phyloP scores from a whole-genome alignment of 1,284 basidiomycete genomes.

The Cystobasidium sp. region DNA sequence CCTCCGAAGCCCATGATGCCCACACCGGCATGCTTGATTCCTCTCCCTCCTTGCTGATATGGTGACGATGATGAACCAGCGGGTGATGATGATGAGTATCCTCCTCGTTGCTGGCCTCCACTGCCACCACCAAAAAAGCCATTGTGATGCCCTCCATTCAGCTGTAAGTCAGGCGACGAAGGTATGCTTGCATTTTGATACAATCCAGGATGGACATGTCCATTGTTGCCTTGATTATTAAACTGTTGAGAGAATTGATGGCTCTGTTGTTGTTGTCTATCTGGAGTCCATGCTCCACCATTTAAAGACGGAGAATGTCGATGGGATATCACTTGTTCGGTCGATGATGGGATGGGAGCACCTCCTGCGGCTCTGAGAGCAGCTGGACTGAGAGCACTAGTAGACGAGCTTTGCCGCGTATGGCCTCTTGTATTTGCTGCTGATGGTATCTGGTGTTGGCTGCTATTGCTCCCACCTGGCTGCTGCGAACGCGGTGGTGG shows the following conservation, averaged over 20 bases:
- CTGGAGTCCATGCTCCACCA: conserved; percentile 11
- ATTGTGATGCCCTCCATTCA: conserved; percentile 5
- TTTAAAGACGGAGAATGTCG: conserved; percentile 21
- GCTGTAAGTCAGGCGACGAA: conserved; percentile 17
- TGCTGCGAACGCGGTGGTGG: conserved; percentile 16
- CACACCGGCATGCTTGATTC: conserved; percentile 19
- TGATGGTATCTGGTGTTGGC: neutral
- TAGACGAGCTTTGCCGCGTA: conserved; percentile 12
- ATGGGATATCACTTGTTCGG: conserved; percentile 12
- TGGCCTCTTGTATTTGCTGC: neutral
- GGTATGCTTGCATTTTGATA: conserved; percentile 26
- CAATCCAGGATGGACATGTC: conserved; percentile 4
- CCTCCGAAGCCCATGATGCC: conserved; percentile 18
- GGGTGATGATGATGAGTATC: conserved; percentile 7
- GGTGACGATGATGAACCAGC: neutral
- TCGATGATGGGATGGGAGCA: neutral
- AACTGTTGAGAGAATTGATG: conserved; percentile 9
- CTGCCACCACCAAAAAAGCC: conserved; percentile 9
- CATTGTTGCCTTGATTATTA: too few relatives aligned
- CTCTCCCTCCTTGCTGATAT: neutral
- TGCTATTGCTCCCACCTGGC: conserved; percentile 13
- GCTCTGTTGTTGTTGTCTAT: conserved; percentile 5
- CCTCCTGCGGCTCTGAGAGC: conserved; percentile 17
- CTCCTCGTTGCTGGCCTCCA: neutral
- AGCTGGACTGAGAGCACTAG: conserved; percentile 25